A percentile compares a stretch with the other conserved stretches of the same genome.
Conservation (phyloP, 805 yeast species). For the Peterozyma xylosa region DNA sequence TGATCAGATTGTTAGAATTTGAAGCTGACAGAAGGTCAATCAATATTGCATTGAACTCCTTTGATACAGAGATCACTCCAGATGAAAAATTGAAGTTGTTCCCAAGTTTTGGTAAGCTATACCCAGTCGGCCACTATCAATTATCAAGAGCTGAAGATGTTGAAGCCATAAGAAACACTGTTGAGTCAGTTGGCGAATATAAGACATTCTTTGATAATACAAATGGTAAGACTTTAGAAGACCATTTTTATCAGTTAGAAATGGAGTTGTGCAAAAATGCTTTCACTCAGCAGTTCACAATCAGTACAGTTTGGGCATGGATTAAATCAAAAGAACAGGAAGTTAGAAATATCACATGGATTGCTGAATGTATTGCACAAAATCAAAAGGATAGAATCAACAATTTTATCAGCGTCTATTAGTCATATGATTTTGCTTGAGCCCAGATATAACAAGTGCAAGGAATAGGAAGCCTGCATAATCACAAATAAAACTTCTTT, state of each 20-base stretch:
- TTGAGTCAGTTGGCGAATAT: conserved; percentile 61
- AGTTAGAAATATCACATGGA: conserved; percentile 97
- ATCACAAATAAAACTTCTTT: too few species aligned
- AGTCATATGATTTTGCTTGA: conserved; percentile 8
- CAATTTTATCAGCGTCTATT: conserved; percentile 84
- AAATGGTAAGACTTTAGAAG: conserved; percentile 67
- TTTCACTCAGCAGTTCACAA: conserved; percentile 92
- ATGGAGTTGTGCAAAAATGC: conserved; percentile 90
- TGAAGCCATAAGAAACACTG: conserved; percentile 67
- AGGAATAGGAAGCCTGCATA: too few species aligned
- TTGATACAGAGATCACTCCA: conserved; percentile 70
- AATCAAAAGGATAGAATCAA: conserved; percentile 92
- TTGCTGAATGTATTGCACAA: conserved; percentile 98
- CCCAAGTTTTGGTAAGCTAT: conserved; percentile 78
- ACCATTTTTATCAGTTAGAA: conserved; percentile 87
- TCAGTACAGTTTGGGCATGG: conserved; percentile 94
- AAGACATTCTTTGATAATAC: conserved; percentile 45
- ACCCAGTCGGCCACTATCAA: conserved; percentile 60
- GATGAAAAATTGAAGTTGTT: conserved; percentile 66
- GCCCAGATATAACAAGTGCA: too few species aligned
- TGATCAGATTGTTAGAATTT: conserved; percentile 71
- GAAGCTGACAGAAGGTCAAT: conserved; percentile 95
- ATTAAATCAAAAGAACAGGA: conserved; percentile 94
- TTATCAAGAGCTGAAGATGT: conserved; percentile 76
- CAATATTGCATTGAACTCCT: conserved; percentile 84